A percentile compares a stretch with the other conserved stretches of the same genome.
Evolutionary conservation across 2,329 filamentous ascomycete genomes (phyloP).

Genomic region (Chaetomiaceae sp.): DNA sequence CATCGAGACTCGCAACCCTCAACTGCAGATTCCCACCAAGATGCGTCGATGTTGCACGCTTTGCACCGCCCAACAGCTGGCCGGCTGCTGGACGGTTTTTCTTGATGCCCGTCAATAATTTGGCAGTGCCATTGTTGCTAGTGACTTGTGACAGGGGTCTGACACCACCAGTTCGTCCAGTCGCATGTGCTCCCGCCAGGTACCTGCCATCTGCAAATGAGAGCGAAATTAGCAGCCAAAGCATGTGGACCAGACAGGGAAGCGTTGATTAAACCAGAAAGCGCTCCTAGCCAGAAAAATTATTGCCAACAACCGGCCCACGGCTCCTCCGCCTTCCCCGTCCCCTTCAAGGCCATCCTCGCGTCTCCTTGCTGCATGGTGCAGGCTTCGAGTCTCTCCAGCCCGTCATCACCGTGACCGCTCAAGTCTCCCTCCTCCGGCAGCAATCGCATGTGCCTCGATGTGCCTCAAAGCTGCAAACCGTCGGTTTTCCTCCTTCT

Average conservation of each 20-base stretch:
- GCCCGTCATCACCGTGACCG: not conserved
- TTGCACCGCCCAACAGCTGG: no score
- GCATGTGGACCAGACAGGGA: constrained; percentile 23
- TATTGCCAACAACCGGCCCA: constrained; percentile 16
- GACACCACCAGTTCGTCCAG: not conserved
- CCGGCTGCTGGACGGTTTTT: not conserved
- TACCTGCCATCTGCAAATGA: constrained; percentile 24
- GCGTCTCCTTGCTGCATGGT: constrained; percentile 23
- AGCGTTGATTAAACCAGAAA: constrained; percentile 24
- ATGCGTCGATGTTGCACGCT: not conserved
- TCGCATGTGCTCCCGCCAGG: constrained; percentile 13
- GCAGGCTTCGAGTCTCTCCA: constrained; percentile 22
- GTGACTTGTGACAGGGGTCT: constrained; percentile 9
- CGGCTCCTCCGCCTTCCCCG: constrained; percentile 17
- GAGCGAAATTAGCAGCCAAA: constrained; percentile 21
- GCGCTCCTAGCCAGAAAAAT: constrained; percentile 20
- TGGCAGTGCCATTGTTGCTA: constrained; percentile 8
- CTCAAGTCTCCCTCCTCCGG: constrained; percentile 10
- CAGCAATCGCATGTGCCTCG: constrained; percentile 19
- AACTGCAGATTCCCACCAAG: not conserved
- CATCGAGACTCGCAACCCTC: not conserved
- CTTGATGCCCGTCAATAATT: not conserved
- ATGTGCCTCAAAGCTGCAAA: constrained; percentile 19
- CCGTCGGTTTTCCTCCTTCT: constrained; percentile 20
- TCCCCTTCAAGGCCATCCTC: constrained; percentile 21